Conservation (phyloP, 192 early-diverging fungal genomes). For the Coemansia sp. region DNA sequence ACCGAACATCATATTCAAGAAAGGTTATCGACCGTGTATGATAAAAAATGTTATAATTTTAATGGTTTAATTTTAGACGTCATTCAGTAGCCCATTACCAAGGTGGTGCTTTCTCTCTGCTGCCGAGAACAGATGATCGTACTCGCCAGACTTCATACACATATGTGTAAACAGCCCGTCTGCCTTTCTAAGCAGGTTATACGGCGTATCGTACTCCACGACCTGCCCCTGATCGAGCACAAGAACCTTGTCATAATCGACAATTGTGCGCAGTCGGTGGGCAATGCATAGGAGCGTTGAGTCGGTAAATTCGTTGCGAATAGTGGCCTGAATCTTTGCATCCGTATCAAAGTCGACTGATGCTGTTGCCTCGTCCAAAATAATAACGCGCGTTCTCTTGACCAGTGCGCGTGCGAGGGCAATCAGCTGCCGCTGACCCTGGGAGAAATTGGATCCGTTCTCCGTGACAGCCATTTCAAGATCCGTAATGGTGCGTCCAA, state of each 20-base stretch:
- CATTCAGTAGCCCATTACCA: too few species aligned
- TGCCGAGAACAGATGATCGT: constrained; percentile 64
- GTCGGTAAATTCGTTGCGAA: constrained; percentile 61
- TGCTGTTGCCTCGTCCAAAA: constrained; percentile 77
- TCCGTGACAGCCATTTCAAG: constrained; percentile 48
- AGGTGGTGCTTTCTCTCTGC: constrained; percentile 54
- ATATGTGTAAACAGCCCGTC: constrained; percentile 62
- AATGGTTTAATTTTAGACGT: too few species aligned
- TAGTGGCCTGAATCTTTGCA: constrained; percentile 66
- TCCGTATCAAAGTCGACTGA: constrained; percentile 82
- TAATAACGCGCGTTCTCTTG: constrained; percentile 63
- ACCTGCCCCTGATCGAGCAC: constrained; percentile 75
- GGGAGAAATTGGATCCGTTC: constrained; percentile 74
- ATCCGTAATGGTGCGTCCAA: constrained; percentile 38
- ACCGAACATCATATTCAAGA: constrained; percentile 25
- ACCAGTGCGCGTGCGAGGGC: constrained; percentile 80
- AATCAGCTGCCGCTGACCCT: constrained; percentile 83
- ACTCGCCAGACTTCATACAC: constrained; percentile 83
- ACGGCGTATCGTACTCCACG: constrained; percentile 67
- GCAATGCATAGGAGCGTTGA: constrained; percentile 71
- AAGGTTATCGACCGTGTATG: too few species aligned
- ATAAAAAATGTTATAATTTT: too few species aligned
- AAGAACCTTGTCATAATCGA: constrained; percentile 74
- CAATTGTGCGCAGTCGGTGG: constrained; percentile 70
- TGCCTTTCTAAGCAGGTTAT: constrained; percentile 52